Evolutionary conservation across 495 filamentous ascomycete genomes (phyloP).

Genomic region (Amniculicola lignicola): DNA sequence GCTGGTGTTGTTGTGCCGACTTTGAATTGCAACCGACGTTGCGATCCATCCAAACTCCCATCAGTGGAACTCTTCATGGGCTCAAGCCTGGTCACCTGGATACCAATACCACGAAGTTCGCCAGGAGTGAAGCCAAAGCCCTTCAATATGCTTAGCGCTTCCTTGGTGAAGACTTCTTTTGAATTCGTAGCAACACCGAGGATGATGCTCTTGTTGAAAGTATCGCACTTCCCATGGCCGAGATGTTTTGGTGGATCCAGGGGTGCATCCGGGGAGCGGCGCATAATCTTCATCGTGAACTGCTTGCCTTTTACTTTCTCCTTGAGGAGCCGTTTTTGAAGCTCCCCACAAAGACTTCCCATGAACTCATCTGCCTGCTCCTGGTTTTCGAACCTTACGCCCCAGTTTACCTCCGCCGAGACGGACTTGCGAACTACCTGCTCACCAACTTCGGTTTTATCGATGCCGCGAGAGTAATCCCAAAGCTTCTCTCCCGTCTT

Average conservation of each 20-base stretch:
- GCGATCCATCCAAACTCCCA: slow-evolving; percentile 44
- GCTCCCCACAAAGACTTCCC: slow-evolving; percentile 72
- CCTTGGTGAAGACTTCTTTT: slow-evolving; percentile 65
- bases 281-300: slow-evolving; percentile 90
- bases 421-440: slow-evolving; percentile 81
- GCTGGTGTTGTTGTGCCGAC: slow-evolving; percentile 36
- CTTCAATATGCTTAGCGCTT: slow-evolving; percentile 76
- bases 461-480: slow-evolving; percentile 88
- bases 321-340: slow-evolving; percentile 73
- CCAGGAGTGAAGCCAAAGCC: slow-evolving; percentile 83
- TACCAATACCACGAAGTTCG: slow-evolving; percentile 82
- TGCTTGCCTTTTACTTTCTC: slow-evolving; percentile 82
- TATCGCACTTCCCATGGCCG: slow-evolving; percentile 92
- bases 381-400: slow-evolving; percentile 87
- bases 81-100: slow-evolving; percentile 91
- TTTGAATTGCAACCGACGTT: slow-evolving; percentile 61
- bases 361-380: slow-evolving; percentile 89
- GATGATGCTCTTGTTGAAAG: slow-evolving; percentile 77
- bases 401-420: slow-evolving; percentile 97
- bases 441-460: slow-evolving; percentile 80
- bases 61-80: slow-evolving; percentile 54
- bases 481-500: slow-evolving; percentile 91
- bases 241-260: slow-evolving; percentile 91
- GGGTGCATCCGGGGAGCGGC: slow-evolving; percentile 78
- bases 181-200: slow-evolving; percentile 81